phyloP scores from a whole-genome alignment of 2,329 filamentous ascomycete species.

The Talaromyces amestolkiae region DNA sequence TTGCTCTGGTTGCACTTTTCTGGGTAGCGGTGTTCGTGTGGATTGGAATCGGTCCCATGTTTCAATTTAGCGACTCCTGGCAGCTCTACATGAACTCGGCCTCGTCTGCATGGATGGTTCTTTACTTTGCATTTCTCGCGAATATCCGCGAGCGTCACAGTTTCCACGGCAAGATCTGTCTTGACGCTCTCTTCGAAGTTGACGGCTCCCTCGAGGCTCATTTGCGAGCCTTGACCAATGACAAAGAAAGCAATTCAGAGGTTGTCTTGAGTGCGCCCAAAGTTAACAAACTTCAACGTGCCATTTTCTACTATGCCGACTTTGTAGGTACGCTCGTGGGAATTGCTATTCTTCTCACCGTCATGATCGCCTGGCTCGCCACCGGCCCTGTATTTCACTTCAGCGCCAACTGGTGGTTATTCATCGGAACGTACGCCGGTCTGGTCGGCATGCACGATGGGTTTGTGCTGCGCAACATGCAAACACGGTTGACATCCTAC shows the following conservation, averaged over 20 bases:
- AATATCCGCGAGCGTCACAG: constrained; percentile 26
- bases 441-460: constrained; percentile 47
- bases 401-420: constrained; percentile 48
- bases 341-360: constrained; percentile 38
- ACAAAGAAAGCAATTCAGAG: constrained; percentile 31
- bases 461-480: constrained; percentile 48
- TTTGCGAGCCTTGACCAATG: constrained; percentile 22
- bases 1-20: constrained; percentile 25
- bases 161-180: constrained; percentile 19
- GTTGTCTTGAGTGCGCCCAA: constrained; percentile 34
- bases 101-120: constrained; percentile 44
- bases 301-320: constrained; percentile 41
- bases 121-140: constrained; percentile 33
- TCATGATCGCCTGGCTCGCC: constrained; percentile 39
- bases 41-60: constrained; percentile 17
- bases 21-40: constrained; percentile 13
- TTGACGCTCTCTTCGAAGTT: constrained; percentile 25
- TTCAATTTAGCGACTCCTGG: constrained; percentile 8
- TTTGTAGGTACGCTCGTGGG: constrained; percentile 45
- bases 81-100: constrained; percentile 35
- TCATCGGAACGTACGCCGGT: constrained; percentile 51
- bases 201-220: constrained; percentile 22
- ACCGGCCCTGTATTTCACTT: constrained; percentile 43
- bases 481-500: constrained; percentile 29
- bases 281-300: constrained; percentile 35